Base-by-base conservation (phyloP, 805 yeast species). In the Yamadazyma endophytica region DNA sequence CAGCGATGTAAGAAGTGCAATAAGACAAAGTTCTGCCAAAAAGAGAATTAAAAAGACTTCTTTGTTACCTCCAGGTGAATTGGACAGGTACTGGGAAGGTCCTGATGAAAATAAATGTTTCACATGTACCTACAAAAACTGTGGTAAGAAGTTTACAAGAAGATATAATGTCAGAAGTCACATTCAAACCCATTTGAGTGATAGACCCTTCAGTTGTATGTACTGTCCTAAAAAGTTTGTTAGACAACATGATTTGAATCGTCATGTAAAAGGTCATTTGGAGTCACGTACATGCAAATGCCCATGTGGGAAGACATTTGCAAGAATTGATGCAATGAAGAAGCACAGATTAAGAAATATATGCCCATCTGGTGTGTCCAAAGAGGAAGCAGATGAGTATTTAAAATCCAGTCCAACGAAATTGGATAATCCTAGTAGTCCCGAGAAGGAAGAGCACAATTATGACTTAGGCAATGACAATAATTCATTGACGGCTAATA, bases 131-230 rank as follows among this genome's bases (percentile, higher is more conserved):
- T 90, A 68, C 56, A 74, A 82, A 11, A 69, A 70, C 33, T 92
- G 99, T 60, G 82, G 84, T 7, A 88, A 92, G 58, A 63, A 72
- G 33, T 90, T 92, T 58, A 78, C 88, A 6, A 70, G 98, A 50
- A 70, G 96, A 28, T 94, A 94, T 58, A 92, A 92, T 49, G 86
- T 87, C 9, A 68, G 97, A 40, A 86, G 96, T 0, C 99, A 92
- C 56, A 89, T 92, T 35, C 98, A 92, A 54, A 92, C 98, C 1
- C 99, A 92, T 65, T 61, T 92, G 29, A 80, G 90, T 53, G 98
- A 94, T 55, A 68, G 97, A 41, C 99, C 99, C 1, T 90, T 86
- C 58, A 64, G 71, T 0, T 92, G 99, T 61, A 64, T 65, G 3
- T 68, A 68, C 25, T 92, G 99, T 57, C 72, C 75, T 4, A 85